These are phyloP conservation scores for Graphiopsis chlorocephala DNA, from an alignment of 2,329 filamentous ascomycete genomes.

Conservation along the genomic window DNA sequence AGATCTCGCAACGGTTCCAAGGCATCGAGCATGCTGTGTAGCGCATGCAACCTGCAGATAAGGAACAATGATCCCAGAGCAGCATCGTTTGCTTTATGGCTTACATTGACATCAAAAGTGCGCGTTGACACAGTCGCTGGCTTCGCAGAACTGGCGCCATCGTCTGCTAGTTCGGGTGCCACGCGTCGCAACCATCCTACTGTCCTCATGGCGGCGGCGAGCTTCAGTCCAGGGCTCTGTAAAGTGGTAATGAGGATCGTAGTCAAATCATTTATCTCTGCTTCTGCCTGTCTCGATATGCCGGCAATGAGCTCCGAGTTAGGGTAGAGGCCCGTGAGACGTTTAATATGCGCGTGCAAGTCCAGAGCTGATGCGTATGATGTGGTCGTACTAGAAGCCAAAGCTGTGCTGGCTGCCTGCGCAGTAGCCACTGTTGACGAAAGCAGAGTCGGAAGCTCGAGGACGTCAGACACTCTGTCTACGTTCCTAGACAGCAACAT, in stretches of 20 bases:
- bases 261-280: conserved; percentile 84
- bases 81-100: conserved; percentile 51
- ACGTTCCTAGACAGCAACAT: conserved; percentile 82
- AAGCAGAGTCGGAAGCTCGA: conserved; percentile 83
- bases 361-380: conserved; percentile 90
- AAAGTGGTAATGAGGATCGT: conserved; percentile 77
- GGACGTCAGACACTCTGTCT: conserved; percentile 82
- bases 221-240: conserved; percentile 74
- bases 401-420: conserved; percentile 46
- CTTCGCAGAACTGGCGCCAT: conserved; percentile 26
- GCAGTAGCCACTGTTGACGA: conserved; percentile 69
- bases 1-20: conserved; percentile 81
- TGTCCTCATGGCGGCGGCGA: conserved; percentile 85
- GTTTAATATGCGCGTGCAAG: conserved; percentile 87
- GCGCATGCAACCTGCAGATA: conserved; percentile 76
- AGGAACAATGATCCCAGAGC: conserved; percentile 81
- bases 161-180: conserved; percentile 69
- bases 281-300: conserved; percentile 74
- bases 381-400: conserved; percentile 41
- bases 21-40: conserved; percentile 76
- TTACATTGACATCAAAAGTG: conserved; percentile 27
- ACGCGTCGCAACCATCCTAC: conserved; percentile 88
- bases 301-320: conserved; percentile 71
- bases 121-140: conserved; percentile 30
- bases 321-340: conserved; percentile 79